Evolutionary conservation across 73 alveolate genomes (phyloP).

Genomic region (Tetrahymena borealis): DNA sequence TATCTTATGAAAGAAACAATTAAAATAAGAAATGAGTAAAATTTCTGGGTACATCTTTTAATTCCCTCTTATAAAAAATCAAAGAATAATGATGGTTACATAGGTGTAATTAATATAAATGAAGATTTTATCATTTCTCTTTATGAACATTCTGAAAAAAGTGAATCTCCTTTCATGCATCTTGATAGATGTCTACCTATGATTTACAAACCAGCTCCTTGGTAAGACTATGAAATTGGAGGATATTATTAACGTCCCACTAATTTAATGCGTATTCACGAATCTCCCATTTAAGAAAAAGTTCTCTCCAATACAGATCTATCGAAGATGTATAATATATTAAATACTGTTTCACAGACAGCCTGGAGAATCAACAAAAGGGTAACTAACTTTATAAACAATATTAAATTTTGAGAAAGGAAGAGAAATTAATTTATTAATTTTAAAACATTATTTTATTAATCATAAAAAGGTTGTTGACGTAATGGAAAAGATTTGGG

Average conservation of each 20-base stretch:
- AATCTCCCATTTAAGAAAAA: conserved; percentile 54
- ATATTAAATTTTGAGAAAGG: neutral
- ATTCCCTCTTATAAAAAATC: conserved; percentile 30
- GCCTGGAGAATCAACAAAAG: conserved; percentile 83
- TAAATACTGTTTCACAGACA: conserved; percentile 57
- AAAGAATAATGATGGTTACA: conserved; percentile 41
- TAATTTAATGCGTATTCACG: conserved; percentile 49
- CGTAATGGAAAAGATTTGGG: conserved; percentile 69
- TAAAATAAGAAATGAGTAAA: conserved; percentile 51
- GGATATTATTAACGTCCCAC: conserved; percentile 75
- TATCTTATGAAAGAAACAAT: conserved; percentile 18
- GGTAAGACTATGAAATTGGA: conserved; percentile 75
- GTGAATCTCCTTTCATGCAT: conserved; percentile 52
- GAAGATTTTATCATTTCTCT: conserved; percentile 38
- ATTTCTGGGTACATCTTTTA: conserved; percentile 55
- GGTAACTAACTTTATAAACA: neutral
- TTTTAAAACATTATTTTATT: neutral
- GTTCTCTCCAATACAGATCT: conserved; percentile 57
- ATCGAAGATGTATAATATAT: conserved; percentile 46
- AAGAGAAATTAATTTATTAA: neutral
- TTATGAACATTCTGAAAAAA: conserved; percentile 32
- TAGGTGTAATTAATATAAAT: conserved; percentile 47
- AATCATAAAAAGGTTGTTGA: conserved; percentile 56
- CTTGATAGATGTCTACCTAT: conserved; percentile 78
- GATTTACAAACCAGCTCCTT: conserved; percentile 82